These are phyloP conservation scores for Claviceps digitariae DNA, from an alignment of 2,329 filamentous ascomycete species.

Conservation along the genomic window DNA sequence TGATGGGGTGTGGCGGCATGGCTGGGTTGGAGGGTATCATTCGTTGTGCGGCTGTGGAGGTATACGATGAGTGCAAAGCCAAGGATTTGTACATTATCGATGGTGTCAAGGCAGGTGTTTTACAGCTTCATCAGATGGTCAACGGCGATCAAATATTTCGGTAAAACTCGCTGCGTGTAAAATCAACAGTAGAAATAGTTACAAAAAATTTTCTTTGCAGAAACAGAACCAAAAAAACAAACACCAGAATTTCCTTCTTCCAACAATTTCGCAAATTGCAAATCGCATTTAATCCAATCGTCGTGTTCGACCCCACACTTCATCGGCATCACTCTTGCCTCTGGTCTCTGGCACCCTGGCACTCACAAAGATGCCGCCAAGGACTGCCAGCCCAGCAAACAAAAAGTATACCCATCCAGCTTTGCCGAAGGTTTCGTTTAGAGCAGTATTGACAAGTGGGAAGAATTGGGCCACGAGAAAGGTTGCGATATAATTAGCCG, in stretches of 20 bases:
- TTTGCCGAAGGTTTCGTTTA: conserved; percentile 51
- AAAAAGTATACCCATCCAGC: conserved; percentile 81
- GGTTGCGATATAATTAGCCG: conserved; percentile 78
- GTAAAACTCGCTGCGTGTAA: conserved; percentile 1
- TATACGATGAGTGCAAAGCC: conserved; percentile 14
- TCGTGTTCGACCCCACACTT: conserved; percentile 71
- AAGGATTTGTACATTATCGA: conserved; percentile 50
- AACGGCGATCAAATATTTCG: conserved; percentile 27
- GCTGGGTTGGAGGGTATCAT: conserved; percentile 70
- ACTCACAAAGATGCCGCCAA: conserved; percentile 59
- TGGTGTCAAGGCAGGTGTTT: conserved; percentile 58
- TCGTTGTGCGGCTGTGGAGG: conserved; percentile 50
- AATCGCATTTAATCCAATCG: conserved; percentile 29
- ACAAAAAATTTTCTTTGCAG: neutral
- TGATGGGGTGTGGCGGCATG: conserved; percentile 88
- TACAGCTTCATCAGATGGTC: conserved; percentile 44
- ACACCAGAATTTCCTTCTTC: neutral
- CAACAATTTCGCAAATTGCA: too few relatives aligned
- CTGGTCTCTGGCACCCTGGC: conserved; percentile 75
- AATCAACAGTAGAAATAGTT: neutral
- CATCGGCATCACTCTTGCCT: conserved; percentile 69
- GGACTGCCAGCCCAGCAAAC: conserved; percentile 62
- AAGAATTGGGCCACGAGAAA: conserved; percentile 94
- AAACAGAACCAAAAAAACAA: neutral
- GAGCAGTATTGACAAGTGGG: conserved; percentile 63